Conservation (phyloP, 1,284 basidiomycete species). For the Erythrobasidium hasegawianum region DNA sequence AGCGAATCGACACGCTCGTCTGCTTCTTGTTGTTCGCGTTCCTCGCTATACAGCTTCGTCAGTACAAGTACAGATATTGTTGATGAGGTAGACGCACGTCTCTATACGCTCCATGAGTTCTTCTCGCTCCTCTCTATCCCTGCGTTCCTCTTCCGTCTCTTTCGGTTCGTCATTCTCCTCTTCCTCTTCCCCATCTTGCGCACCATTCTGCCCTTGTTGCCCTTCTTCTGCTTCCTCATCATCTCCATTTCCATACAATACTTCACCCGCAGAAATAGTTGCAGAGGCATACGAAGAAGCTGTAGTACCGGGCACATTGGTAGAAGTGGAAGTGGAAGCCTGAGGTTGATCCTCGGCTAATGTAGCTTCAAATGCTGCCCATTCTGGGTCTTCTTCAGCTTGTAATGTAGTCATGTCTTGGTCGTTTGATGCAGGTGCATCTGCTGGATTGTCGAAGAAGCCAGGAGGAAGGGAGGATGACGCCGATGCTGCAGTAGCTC, state of each 20-base stretch:
- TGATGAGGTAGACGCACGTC: conserved; percentile 7
- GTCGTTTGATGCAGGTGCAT: conserved; percentile 1
- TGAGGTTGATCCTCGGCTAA: conserved; percentile 20
- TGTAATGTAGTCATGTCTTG: background rate
- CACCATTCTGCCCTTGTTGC: background rate
- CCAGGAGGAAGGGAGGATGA: conserved; percentile 24
- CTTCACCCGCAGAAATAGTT: conserved; percentile 25
- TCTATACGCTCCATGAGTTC: conserved; percentile 36
- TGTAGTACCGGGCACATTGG: background rate
- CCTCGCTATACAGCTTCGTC: conserved; percentile 9
- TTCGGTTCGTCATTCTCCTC: conserved; percentile 26
- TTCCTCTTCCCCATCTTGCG: conserved; percentile 26
- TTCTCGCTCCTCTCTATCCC: conserved; percentile 32
- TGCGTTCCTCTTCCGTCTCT: conserved; percentile 31
- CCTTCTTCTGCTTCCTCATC: conserved; percentile 5
- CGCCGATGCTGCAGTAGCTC: background rate
- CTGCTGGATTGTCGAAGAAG: conserved; percentile 32
- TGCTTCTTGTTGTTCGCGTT: conserved; percentile 34
- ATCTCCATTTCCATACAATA: conserved; percentile 16
- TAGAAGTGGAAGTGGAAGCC: conserved; percentile 23
- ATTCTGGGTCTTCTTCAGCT: conserved; percentile 29
- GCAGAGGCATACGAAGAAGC: no score
- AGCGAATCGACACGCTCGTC: conserved; percentile 31
- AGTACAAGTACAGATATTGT: background rate
- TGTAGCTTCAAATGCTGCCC: conserved; percentile 33